phyloP scores from a whole-genome alignment of 108 stramenopile genomes.

The Skeletonema potamos region DNA sequence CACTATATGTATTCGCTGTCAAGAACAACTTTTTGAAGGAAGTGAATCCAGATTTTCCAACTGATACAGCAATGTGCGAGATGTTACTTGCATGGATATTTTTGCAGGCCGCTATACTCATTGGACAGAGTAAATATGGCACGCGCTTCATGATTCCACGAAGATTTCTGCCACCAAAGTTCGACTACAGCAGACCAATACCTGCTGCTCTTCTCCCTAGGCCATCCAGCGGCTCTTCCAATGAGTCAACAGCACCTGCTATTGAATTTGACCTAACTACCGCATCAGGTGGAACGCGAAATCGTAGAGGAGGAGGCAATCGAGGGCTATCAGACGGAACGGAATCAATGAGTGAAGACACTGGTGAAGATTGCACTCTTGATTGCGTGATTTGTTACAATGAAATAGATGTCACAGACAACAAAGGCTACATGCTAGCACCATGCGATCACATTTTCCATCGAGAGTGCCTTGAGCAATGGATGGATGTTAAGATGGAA shows the following conservation, averaged over 20 bases:
- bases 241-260: slow-evolving; percentile 41
- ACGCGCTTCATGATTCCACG: slow-evolving; percentile 94
- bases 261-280: slow-evolving; percentile 52
- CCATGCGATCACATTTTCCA: slow-evolving; percentile 98
- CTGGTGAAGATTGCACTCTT: slow-evolving; percentile 36
- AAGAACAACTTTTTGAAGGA: slow-evolving; percentile 87
- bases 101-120: slow-evolving; percentile 79
- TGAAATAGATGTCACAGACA: slow-evolving; percentile 69
- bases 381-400: slow-evolving; percentile 95
- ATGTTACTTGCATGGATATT: slow-evolving; percentile 84
- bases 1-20: slow-evolving; percentile 91
- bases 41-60: slow-evolving; percentile 71
- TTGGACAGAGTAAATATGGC: slow-evolving; percentile 80
- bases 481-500: slow-evolving; percentile 98
- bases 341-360: slow-evolving; percentile 38
- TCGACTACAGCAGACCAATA: slow-evolving; percentile 92
- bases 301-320: slow-evolving; percentile 28
- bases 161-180: slow-evolving; percentile 90
- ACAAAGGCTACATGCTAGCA: slow-evolving; percentile 91
- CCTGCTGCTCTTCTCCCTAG: slow-evolving; percentile 65
- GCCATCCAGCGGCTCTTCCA: slow-evolving; percentile 26
- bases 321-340: slow-evolving; percentile 30
- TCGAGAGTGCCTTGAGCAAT: slow-evolving; percentile 86
- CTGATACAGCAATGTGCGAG: slow-evolving; percentile 60
- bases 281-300: slow-evolving; percentile 29